These are phyloP conservation scores for Schwanniomyces vanrijiae DNA, from an alignment of 805 yeast species.

Conservation along the genomic window DNA sequence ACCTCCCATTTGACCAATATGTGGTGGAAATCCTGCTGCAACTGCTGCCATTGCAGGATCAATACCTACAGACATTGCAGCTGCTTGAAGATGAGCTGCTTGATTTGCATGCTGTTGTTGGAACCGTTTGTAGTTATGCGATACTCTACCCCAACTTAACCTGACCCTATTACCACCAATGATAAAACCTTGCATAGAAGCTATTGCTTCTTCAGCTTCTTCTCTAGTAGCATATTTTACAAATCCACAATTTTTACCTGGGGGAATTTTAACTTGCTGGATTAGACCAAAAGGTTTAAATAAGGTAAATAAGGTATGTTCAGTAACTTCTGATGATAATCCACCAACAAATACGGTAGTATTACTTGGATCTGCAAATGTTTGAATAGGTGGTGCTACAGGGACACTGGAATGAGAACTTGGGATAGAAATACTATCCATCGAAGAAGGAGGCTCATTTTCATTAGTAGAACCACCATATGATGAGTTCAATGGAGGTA, in stretches of 20 bases:
- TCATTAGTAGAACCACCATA: neutral
- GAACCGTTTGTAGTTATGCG: constrained; percentile 30
- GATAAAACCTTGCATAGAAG: constrained; percentile 86
- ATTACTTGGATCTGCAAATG: constrained; percentile 56
- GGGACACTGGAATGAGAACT: constrained; percentile 3
- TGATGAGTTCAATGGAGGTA: constrained; percentile 5
- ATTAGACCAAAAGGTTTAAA: constrained; percentile 77
- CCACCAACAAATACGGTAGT: constrained; percentile 83
- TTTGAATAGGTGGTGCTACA: constrained; percentile 14
- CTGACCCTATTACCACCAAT: constrained; percentile 82
- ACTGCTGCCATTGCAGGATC: constrained; percentile 32
- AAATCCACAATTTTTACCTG: constrained; percentile 85
- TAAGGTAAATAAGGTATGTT: constrained; percentile 56
- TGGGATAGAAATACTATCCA: constrained; percentile 6
- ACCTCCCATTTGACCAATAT: constrained; percentile 12
- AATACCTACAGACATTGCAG: constrained; percentile 38
- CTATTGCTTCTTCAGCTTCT: constrained; percentile 83
- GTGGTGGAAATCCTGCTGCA: constrained; percentile 20
- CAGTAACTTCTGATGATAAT: constrained; percentile 61
- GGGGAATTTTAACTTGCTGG: constrained; percentile 69
- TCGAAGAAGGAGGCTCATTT: neutral
- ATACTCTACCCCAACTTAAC: constrained; percentile 81
- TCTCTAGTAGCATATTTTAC: constrained; percentile 76
- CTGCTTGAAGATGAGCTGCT: constrained; percentile 38
- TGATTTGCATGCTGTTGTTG: constrained; percentile 32